These are phyloP conservation scores for Benincasa hispida DNA, from an alignment of 306 rosid species.

Conservation along the genomic window DNA sequence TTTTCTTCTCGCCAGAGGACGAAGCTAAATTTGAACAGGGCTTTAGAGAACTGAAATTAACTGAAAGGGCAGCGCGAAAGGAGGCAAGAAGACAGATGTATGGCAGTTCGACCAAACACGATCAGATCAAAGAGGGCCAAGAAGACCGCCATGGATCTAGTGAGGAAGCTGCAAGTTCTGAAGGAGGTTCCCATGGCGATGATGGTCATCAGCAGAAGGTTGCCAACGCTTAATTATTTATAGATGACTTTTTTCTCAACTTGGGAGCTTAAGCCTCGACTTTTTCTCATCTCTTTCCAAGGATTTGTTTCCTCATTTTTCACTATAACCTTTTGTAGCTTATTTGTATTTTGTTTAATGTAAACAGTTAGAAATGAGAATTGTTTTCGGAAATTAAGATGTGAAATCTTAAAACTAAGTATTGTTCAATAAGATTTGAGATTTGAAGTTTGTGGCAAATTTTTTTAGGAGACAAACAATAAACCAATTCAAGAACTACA, in stretches of 20 bases:
- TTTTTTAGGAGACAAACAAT: too few species aligned
- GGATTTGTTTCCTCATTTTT: background rate
- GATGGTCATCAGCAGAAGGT: conserved; percentile 26
- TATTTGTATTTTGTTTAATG: background rate
- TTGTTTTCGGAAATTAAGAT: background rate
- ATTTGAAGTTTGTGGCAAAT: too few species aligned
- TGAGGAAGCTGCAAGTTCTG: conserved; percentile 7
- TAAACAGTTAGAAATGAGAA: background rate
- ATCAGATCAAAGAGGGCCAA: conserved; percentile 25
- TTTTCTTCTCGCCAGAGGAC: conserved; percentile 55
- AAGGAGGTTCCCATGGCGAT: conserved; percentile 16
- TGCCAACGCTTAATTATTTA: conserved; percentile 19
- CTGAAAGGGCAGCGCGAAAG: conserved; percentile 47
- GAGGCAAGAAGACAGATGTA: conserved; percentile 44
- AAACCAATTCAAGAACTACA: too few species aligned
- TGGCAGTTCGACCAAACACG: conserved; percentile 27
- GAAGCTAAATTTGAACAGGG: conserved; percentile 55
- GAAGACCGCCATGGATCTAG: conserved; percentile 18
- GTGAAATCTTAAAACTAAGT: background rate
- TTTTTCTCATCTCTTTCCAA: background rate
- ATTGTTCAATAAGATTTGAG: background rate
- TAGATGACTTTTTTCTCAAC: background rate
- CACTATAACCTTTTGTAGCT: background rate
- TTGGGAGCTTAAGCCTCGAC: background rate
- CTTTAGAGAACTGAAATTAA: conserved; percentile 48